Conservation (phyloP, 441 rosid genomes). For the Corymbia calophylla region DNA sequence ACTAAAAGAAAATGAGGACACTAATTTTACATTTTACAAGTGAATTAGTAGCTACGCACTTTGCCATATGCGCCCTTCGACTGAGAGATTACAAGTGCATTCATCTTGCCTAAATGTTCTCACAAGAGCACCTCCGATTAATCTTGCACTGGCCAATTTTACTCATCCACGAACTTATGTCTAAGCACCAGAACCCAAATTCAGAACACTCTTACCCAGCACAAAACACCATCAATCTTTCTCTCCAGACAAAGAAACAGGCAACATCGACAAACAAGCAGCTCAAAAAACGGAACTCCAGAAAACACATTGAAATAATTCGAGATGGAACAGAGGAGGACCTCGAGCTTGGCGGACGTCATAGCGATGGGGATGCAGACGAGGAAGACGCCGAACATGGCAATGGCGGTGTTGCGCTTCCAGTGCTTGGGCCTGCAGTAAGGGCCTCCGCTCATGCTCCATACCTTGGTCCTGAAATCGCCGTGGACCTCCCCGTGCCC, state of each 20-base stretch:
- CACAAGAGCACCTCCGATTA: not conserved
- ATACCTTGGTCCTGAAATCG: conserved; percentile 87
- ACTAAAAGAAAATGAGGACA: not conserved
- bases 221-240: not conserved
- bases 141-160: not conserved
- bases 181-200: not conserved
- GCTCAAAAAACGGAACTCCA: not conserved
- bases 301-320: not conserved
- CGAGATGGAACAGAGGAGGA: conserved; percentile 1
- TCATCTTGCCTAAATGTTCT: not conserved
- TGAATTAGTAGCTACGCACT: not conserved
- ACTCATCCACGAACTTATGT: not conserved
- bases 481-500: conserved; percentile 62
- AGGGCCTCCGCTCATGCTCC: conserved; percentile 96
- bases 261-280: not conserved
- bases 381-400: conserved; percentile 76
- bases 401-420: conserved; percentile 95
- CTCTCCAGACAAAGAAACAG: not conserved
- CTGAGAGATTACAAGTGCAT: not conserved
- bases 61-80: not conserved
- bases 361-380: conserved; percentile 91
- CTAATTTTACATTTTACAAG: not conserved
- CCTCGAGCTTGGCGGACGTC: conserved; percentile 96
- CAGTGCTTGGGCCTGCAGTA: conserved; percentile 96
- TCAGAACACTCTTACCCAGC: not conserved